Evolutionary conservation across 345 rosid genomes (phyloP).

Genomic region (Corchorus capsularis): DNA sequence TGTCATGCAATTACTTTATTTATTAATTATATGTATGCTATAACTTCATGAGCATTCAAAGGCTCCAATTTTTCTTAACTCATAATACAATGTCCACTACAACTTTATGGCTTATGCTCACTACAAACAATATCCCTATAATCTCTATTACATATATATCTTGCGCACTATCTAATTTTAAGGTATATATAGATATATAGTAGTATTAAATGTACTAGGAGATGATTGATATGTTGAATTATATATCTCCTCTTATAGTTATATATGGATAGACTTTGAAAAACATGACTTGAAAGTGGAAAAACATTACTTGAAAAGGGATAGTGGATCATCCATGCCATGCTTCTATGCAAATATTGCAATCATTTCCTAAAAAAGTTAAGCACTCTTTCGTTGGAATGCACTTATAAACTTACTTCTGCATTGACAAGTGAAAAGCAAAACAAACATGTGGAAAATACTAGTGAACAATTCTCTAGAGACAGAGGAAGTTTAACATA

Average conservation of each 20-base stretch:
- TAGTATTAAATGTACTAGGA: background rate
- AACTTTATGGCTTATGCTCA: background rate
- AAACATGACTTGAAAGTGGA: slow-evolving; percentile 11
- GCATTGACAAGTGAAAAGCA: background rate
- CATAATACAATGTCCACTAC: background rate
- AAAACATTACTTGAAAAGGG: slow-evolving; percentile 5
- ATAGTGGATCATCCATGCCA: slow-evolving; percentile 19
- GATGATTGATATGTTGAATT: slow-evolving; percentile 10
- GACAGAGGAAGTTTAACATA: slow-evolving; percentile 1
- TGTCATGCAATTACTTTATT: background rate
- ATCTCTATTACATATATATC: background rate
- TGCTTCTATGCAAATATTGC: slow-evolving; percentile 2
- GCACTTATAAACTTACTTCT: slow-evolving; percentile 16
- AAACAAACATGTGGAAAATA: background rate
- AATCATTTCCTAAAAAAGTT: slow-evolving; percentile 24
- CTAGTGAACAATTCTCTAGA: background rate
- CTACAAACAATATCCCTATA: background rate
- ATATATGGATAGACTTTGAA: background rate
- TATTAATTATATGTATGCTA: background rate
- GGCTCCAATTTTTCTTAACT: background rate
- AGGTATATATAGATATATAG: background rate
- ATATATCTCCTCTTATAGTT: background rate
- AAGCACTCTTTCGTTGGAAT: background rate
- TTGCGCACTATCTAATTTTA: background rate
- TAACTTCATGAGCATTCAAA: background rate